Conservation (phyloP, 225 moss, liverwort and hornwort species). For the Bryoerythrophyllum caledonicum region DNA sequence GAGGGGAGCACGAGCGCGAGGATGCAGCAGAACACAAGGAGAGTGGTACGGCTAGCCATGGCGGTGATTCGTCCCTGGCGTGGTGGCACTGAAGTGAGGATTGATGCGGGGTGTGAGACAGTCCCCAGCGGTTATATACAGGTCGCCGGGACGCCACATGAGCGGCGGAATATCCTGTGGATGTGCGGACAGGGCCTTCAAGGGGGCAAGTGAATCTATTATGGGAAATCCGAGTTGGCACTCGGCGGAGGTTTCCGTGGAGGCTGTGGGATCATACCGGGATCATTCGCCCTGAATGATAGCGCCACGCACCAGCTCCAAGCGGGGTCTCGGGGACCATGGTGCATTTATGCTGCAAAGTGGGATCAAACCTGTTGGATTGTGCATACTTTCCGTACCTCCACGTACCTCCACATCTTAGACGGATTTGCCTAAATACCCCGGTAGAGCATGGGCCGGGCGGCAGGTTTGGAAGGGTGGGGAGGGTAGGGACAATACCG, state of each 20-base stretch:
- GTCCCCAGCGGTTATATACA: background rate
- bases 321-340: background rate
- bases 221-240: background rate
- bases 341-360: background rate
- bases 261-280: background rate
- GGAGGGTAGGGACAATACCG: no score
- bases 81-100: background rate
- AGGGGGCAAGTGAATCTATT: background rate
- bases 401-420: no score
- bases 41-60: background rate
- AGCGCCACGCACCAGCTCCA: background rate
- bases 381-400: no score
- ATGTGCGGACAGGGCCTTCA: background rate
- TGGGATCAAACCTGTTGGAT: background rate
- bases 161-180: background rate
- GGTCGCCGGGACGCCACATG: background rate
- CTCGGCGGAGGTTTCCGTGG: background rate
- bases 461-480: no score
- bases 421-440: no score
- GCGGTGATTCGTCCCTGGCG: background rate
- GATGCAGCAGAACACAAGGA: constrained; percentile 2
- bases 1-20: background rate
- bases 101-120: background rate
- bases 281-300: background rate
- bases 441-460: no score